Percentiles rank a stretch among this genome's conserved stretches.
phyloP scores from a whole-genome alignment of 352 stramenopile genomes.

The Pythium sukuiense region DNA sequence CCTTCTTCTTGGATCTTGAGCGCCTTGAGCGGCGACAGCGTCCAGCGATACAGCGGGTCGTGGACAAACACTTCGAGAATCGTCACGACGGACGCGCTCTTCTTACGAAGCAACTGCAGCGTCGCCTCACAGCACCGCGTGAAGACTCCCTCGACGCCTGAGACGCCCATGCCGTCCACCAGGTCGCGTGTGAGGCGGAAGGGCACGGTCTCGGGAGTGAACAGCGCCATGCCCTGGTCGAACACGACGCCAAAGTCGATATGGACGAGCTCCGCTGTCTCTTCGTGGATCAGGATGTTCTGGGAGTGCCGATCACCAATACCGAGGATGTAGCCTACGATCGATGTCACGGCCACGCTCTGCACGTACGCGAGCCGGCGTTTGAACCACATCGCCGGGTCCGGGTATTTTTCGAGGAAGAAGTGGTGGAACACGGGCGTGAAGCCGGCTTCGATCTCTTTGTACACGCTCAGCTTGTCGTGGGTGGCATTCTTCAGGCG shows the following conservation, averaged over 20 bases:
- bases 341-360: conserved; percentile 96
- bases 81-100: conserved; percentile 94
- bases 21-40: conserved; percentile 89
- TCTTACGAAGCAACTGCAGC: conserved; percentile 90
- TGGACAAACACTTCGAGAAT: conserved; percentile 99
- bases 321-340: conserved; percentile 94
- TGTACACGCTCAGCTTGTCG: conserved; percentile 84
- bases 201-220: conserved; percentile 97
- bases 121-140: conserved; percentile 93
- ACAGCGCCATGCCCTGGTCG: conserved; percentile 94
- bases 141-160: conserved; percentile 96
- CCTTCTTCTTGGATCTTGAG: conserved; percentile 76
- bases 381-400: conserved; percentile 92
- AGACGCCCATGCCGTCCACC: conserved; percentile 99
- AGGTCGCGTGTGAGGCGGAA: conserved; percentile 99
- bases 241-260: conserved; percentile 99
- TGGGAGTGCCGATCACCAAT: conserved; percentile 99
- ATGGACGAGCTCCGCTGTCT: conserved; percentile 98
- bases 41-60: conserved; percentile 99
- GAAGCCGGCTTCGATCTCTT: conserved; percentile 93
- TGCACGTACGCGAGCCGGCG: conserved; percentile 94
- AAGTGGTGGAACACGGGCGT: conserved; percentile 98
- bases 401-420: conserved; percentile 97
- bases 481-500: conserved; percentile 66
- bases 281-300: conserved; percentile 98